A percentile compares a stretch with the other conserved stretches of the same genome.
Conservation (phyloP, 176 grass and related monocot genomes). For the Ananas comosus region DNA sequence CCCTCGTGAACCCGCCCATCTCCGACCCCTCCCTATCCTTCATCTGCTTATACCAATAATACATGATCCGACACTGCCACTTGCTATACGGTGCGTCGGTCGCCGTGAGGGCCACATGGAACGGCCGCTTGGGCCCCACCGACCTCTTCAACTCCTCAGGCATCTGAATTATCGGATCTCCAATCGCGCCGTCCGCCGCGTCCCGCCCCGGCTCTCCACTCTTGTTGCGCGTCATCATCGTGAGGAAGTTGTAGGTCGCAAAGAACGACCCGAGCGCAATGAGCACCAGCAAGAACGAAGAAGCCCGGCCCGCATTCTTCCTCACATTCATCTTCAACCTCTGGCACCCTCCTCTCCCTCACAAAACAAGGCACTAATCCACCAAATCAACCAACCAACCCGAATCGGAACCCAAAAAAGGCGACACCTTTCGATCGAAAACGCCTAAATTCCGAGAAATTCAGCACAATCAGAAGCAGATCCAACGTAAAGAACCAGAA, state of each 20-base stretch:
- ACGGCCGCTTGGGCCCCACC: constrained; percentile 43
- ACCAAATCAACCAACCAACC: not conserved
- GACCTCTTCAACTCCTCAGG: constrained; percentile 7
- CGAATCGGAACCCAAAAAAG: not conserved
- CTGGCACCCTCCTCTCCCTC: not conserved
- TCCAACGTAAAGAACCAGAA: not conserved
- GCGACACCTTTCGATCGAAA: not conserved
- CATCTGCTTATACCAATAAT: constrained; percentile 93
- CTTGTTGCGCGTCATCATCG: constrained; percentile 35
- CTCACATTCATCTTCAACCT: constrained; percentile 32
- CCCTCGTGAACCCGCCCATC: constrained; percentile 94
- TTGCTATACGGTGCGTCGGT: constrained; percentile 88
- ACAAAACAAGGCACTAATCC: not conserved
- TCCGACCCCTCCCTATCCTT: constrained; percentile 47
- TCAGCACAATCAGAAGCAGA: not conserved
- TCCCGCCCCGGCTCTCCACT: constrained; percentile 23
- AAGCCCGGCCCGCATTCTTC: constrained; percentile 42
- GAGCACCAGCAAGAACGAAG: constrained; percentile 42
- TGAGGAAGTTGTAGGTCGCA: constrained; percentile 79
- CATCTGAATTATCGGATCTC: constrained; percentile 18
- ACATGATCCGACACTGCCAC: constrained; percentile 94
- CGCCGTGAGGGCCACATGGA: constrained; percentile 86
- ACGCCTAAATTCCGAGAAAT: not conserved
- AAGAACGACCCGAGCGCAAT: constrained; percentile 53
- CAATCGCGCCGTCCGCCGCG: constrained; percentile 15